phyloP scores from a whole-genome alignment of 2,329 filamentous ascomycete genomes.

The Penicillium sp. region DNA sequence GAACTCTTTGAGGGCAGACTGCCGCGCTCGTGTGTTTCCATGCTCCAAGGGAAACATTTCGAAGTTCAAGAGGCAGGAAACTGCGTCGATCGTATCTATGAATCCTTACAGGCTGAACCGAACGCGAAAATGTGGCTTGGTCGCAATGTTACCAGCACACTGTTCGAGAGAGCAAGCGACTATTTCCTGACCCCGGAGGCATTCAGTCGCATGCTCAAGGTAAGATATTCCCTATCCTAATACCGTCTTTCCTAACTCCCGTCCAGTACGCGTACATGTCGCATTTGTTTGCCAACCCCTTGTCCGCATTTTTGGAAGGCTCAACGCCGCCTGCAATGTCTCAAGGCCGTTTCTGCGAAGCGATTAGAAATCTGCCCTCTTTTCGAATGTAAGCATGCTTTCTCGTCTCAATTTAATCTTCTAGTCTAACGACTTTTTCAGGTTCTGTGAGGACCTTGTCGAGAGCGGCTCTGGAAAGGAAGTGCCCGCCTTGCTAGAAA shows the following conservation, averaged over 20 bases:
- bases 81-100: constrained; percentile 42
- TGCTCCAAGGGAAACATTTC: constrained; percentile 53
- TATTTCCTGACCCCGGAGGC: constrained; percentile 57
- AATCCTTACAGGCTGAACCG: constrained; percentile 33
- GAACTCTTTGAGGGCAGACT: constrained; percentile 58
- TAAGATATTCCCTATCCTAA: constrained; percentile 18
- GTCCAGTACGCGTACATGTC: constrained; percentile 59
- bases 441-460: constrained; percentile 42
- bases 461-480: constrained; percentile 30
- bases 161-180: constrained; percentile 55
- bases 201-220: constrained; percentile 51
- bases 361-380: constrained; percentile 54
- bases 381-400: constrained; percentile 44
- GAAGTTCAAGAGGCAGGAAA: constrained; percentile 49
- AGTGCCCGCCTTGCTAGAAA: constrained; percentile 48
- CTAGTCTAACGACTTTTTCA: constrained; percentile 21
- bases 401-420: not conserved
- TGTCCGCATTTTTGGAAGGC: constrained; percentile 49
- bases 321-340: constrained; percentile 24
- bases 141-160: constrained; percentile 47
- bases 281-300: constrained; percentile 58
- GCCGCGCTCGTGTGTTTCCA: constrained; percentile 49
- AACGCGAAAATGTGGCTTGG: constrained; percentile 50
- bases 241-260: constrained; percentile 18
- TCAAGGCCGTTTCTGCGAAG: constrained; percentile 48